phyloP scores from a whole-genome alignment of 306 rosid species.

The Carpinus viminea region DNA sequence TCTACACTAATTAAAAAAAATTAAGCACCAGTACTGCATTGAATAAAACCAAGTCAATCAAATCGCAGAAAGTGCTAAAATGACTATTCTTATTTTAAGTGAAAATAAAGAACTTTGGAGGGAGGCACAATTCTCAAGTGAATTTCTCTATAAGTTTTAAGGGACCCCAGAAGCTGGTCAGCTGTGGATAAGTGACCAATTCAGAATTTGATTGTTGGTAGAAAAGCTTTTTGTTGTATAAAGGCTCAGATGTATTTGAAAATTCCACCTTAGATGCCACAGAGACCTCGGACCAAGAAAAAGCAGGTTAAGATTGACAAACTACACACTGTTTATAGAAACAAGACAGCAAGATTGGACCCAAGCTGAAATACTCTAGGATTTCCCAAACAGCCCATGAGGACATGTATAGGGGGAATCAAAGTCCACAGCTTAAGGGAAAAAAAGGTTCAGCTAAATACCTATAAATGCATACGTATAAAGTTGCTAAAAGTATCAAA shows the following conservation, averaged over 20 bases:
- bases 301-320: not conserved
- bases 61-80: not conserved
- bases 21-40: not conserved
- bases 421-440: not conserved
- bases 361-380: not conserved
- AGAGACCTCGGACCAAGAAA: not conserved
- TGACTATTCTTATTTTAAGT: not conserved
- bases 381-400: not conserved
- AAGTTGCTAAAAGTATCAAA: not conserved
- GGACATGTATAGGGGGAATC: not conserved
- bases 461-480: too few relatives aligned
- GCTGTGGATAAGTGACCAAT: not conserved
- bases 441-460: not conserved
- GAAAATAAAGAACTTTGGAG: not conserved
- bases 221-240: not conserved
- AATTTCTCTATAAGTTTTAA: not conserved
- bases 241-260: not conserved
- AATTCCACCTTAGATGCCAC: not conserved
- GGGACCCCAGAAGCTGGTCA: not conserved
- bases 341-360: not conserved
- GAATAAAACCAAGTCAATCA: not conserved
- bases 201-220: not conserved
- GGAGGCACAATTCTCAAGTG: not conserved
- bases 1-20: not conserved
- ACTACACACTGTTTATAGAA: not conserved